Base-by-base conservation (phyloP, 83 land plant species). In the Diphasiastrum complanatum region DNA sequence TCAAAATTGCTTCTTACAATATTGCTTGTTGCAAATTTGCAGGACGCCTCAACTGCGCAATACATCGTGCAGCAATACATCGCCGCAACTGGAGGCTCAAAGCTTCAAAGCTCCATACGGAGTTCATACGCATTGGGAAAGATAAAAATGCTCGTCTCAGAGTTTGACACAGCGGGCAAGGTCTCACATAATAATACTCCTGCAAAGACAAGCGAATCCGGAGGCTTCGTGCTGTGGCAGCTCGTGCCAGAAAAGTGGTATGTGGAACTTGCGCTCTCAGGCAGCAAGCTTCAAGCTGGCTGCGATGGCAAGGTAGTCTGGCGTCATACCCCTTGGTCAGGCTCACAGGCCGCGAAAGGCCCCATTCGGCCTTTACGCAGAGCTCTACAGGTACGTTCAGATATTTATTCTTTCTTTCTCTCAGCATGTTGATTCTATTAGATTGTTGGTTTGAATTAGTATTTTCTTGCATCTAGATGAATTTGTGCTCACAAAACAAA, bases 21-120 rank as follows among this genome's bases (percentile, higher is more conserved):
- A 14, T 16, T 1, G 26, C 11, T 62, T 2, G 23, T n/a, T 33
- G 64, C 19, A 2, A 14, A 20, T 71, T 51, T 29, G 22, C 67
- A 78, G 90, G 90, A 85, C 50, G 52, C 73, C 8, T 79, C 82
- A 23, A 69, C 72, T 63, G 91, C 91, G 33, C 79, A 76, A 32
- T 85, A 85, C 64, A 85, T 85, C 16, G 79, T 85, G 58, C 74
- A 78, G 23, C 91, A 85, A 47, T 85, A 85, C 62, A 58, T 83
- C 35, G 86, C 85, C 25, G 86, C 89, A 2, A 54, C 65, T 10
- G 89, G 89, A 22, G 82, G 81, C 12, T 60, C 72, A 32, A 49
- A 45, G 59, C 70, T 73, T 8, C 43, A 38, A 8, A 38, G 14
- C 43, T 38, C 43, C 14, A 38, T 38, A 38, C 8, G 14, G 14